Conservation (phyloP, 192 early-diverging fungal species). For the Dimargaris xerosporica region DNA sequence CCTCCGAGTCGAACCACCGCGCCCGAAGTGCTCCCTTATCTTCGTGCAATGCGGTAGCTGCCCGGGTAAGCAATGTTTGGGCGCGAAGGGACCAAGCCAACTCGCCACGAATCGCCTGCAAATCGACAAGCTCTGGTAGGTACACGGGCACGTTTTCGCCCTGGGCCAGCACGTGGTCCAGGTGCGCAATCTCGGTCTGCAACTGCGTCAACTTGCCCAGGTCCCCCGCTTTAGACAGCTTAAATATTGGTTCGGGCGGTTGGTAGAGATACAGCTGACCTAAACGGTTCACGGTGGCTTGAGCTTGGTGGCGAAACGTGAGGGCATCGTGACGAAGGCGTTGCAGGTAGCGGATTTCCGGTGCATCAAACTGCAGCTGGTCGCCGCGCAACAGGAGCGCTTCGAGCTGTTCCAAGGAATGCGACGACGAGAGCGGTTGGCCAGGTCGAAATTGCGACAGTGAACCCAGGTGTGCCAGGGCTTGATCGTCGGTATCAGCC, state of each 20-base stretch:
- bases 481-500: too few species aligned
- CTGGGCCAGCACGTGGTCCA: slow-evolving; percentile 19
- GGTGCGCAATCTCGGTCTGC: slow-evolving; percentile 28
- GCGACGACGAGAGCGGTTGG: background rate
- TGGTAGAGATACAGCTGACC: background rate
- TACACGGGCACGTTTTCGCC: slow-evolving; percentile 13
- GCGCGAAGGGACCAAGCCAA: slow-evolving; percentile 5
- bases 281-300: background rate
- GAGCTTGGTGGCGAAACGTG: background rate
- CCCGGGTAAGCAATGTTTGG: slow-evolving; percentile 3
- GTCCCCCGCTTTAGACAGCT: background rate
- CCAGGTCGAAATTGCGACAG: too few species aligned
- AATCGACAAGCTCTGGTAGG: slow-evolving; percentile 1
- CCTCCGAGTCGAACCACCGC: background rate
- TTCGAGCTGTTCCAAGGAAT: background rate
- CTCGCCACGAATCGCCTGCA: background rate
- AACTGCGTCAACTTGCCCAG: slow-evolving; percentile 29
- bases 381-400: slow-evolving; percentile 3
- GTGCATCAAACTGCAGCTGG: slow-evolving; percentile 16
- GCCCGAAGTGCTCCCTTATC: background rate
- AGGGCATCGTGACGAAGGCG: slow-evolving; percentile 1
- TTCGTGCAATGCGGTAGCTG: background rate
- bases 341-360: slow-evolving; percentile 24
- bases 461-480: too few species aligned
- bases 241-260: background rate